Evolutionary conservation across 1,284 basidiomycete genomes (phyloP), one percentile per base, ranked within the genome.

Genomic region (Naganishia albida): DNA sequence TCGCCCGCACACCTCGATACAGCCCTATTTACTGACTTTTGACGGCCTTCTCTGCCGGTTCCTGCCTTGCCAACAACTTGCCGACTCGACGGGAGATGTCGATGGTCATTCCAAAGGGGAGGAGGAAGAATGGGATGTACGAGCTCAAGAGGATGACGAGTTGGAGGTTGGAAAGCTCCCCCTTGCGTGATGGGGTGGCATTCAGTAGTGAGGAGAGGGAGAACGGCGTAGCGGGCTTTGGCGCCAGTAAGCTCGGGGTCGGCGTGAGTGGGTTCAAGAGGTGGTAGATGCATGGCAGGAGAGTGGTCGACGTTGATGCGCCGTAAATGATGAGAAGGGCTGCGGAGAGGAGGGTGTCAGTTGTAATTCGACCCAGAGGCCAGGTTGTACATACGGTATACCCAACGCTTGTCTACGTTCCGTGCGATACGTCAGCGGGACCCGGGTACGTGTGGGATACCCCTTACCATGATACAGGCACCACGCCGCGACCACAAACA

Each of bases 241-340:
- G 42, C 18, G 53, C 46, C 20, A 57, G 43, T 13, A 49, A 49
- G 13, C 52, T 26, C 4, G 46, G 52, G 16, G 51, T 23, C 1
- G 62, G 52, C 16, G 40, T 56, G 46, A 53, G 44, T 2, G 75
- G 75, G 12, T 79, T 73, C 26, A 90, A 73, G 46, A 92, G 75
- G 28, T 85, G 81, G 2, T 82, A 76, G 55, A 93, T 75, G 71
- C 88, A 90, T 0, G 91, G 85, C 18, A 90, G 75, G 1, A 87
- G 87, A 0, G 90, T 91, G 0, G 89, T 92, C 0, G 85, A 82
- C 0, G 89, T 88, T 0, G 88, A 89, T 0, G 89, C 88, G 28
- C 83, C 89, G 74, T 93, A 93, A 38, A 87, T 75, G 6, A 89
- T 79, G 4, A 93, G 79, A 20, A 80, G 67, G n/a, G 78, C 77